phyloP scores from a whole-genome alignment of 2,329 filamentous ascomycete species.

The Trichoderma guizhouense region DNA sequence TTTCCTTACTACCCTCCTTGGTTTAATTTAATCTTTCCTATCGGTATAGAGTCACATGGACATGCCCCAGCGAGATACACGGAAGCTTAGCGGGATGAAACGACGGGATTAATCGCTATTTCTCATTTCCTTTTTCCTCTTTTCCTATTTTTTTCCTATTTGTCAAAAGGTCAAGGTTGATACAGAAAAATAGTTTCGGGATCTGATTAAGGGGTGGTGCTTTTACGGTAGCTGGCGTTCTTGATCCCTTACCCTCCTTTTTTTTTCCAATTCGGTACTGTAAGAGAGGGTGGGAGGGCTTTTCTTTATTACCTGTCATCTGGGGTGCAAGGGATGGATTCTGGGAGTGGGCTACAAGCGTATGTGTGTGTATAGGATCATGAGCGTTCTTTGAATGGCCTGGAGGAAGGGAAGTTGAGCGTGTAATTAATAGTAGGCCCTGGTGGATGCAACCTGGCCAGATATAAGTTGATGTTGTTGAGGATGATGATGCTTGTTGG shows the following conservation, averaged over 20 bases:
- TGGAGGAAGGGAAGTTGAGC: not conserved
- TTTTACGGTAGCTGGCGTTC: constrained; percentile 12
- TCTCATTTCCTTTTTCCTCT: not conserved
- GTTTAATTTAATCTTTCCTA: constrained; percentile 6
- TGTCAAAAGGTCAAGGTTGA: constrained; percentile 15
- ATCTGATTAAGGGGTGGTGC: not conserved
- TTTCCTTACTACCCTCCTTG: not conserved
- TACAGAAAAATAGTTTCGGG: constrained; percentile 16
- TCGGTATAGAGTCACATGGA: constrained; percentile 4
- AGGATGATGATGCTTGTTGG: not conserved
- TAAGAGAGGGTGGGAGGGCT: not conserved
- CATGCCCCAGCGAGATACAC: not conserved
- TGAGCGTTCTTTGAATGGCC: not conserved
- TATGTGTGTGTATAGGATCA: not conserved
- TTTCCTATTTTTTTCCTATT: not conserved
- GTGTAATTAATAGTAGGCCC: not conserved
- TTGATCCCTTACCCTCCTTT: not conserved
- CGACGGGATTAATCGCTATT: not conserved
- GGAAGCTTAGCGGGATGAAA: not conserved
- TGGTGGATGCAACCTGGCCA: not conserved
- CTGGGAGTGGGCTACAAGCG: not conserved
- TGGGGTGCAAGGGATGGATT: not conserved
- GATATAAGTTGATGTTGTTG: not conserved
- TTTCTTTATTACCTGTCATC: not conserved
- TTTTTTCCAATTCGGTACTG: not conserved